Evolutionary conservation across 2,329 filamentous ascomycete species (phyloP).

Genomic region (Calonectria pauciramosa): DNA sequence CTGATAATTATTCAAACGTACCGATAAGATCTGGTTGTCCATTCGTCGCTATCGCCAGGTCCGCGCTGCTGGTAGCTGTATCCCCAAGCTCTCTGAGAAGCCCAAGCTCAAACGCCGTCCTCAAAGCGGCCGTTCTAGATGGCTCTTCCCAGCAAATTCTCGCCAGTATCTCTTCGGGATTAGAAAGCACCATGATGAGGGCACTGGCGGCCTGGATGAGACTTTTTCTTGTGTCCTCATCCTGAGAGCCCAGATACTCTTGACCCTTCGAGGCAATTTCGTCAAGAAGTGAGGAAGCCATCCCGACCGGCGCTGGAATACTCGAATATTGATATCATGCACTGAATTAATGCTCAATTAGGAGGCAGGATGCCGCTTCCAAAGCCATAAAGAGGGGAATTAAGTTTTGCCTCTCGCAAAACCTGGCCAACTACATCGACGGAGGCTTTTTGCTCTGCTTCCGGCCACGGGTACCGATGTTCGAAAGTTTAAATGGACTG

Average conservation of each 20-base stretch:
- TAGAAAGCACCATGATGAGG: constrained; percentile 31
- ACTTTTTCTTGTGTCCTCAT: constrained; percentile 22
- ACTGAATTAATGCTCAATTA: not conserved
- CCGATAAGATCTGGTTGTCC: constrained; percentile 26
- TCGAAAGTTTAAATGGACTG: not conserved
- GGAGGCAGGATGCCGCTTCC: no score
- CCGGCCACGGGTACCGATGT: not conserved
- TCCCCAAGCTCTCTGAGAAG: constrained; percentile 30
- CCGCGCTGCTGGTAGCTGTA: constrained; percentile 19
- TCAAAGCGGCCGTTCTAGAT: constrained; percentile 30
- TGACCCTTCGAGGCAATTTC: constrained; percentile 25
- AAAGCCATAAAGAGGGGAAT: not conserved
- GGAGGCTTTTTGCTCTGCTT: not conserved
- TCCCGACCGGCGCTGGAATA: not conserved
- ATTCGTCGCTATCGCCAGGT: constrained; percentile 24
- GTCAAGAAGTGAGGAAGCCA: constrained; percentile 23
- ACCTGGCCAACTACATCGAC: not conserved
- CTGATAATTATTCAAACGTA: not conserved
- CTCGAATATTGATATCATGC: no score
- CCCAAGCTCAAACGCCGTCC: constrained; percentile 33
- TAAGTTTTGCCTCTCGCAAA: not conserved
- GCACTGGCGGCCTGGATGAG: constrained; percentile 23
- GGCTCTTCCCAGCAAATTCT: constrained; percentile 36
- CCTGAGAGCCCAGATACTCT: constrained; percentile 11
- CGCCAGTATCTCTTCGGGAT: constrained; percentile 29